Evolutionary conservation across 176 grass and related monocot species (phyloP), one percentile per base, ranked within the genome.

Genomic region (Saccharum spontaneum): DNA sequence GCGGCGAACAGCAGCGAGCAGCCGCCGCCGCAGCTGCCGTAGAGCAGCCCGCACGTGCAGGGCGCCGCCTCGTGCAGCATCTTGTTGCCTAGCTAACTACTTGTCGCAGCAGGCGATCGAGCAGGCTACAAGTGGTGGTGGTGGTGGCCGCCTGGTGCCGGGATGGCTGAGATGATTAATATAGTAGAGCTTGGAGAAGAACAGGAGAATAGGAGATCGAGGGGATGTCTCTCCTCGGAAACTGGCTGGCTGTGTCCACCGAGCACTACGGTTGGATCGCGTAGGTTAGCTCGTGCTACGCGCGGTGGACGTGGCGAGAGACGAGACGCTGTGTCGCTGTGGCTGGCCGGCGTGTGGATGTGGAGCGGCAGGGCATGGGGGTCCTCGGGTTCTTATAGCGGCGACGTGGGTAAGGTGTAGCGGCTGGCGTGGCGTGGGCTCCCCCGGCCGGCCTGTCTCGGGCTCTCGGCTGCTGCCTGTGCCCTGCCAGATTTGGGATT

Each of bases 41-140:
- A 93, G 90, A 89, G 88, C 81, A 90, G 61, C 43, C 90, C 91
- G 69, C 90, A 95, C 82, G 89, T 89, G 88, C 90, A 93, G 55
- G 88, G 83, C 77, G 83, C 71, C 77, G 86, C 83, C 85, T 97
- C 82, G 77, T 92, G 88, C 78, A 94, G 49, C 92, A 94, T 92
- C 75, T 24, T 61, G 59, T 28, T 16, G 16, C 4, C 6, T 45
- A 38, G 18, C 11, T 7, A 2, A 15, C 12, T 14, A 3, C 6
- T 28, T 4, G 37, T 14, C 17, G 39, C 40, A 33, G 60, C 13
- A 31, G 28, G 23, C 18, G 75, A 2, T 61, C 34, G 67, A 41
- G 26, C 15, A 5, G 10, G 75, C 59, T 24, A 16, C 44, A 37
- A 36, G 45, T 50, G 82, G 73, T 62, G 63, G n/a, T 68, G 48